phyloP scores from a whole-genome alignment of 306 rosid species.

The Acacia acuminata region DNA sequence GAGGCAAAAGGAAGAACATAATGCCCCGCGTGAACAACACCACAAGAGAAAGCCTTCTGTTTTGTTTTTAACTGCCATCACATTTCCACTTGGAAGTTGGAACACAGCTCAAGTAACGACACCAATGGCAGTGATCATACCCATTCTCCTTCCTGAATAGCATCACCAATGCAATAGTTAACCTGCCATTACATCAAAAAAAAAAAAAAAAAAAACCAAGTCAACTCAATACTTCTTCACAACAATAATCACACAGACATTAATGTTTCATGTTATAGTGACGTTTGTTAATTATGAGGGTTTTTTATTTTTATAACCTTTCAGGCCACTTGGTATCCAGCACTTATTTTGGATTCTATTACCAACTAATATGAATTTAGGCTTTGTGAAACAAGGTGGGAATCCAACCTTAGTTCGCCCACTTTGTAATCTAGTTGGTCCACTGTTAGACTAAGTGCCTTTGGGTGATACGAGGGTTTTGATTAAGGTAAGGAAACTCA shows the following conservation, averaged over 20 bases:
- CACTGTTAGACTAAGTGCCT: too few relatives aligned
- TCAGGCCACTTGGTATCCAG: too few relatives aligned
- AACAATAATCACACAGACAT: background rate
- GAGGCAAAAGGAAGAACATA: conserved; percentile 10
- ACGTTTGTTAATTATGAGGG: background rate
- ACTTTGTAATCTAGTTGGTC: too few relatives aligned
- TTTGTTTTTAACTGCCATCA: conserved; percentile 28
- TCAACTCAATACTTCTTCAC: conserved; percentile 17
- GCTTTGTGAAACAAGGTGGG: too few relatives aligned
- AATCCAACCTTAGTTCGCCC: too few relatives aligned
- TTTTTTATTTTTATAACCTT: too few relatives aligned
- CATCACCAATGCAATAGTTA: conserved; percentile 58
- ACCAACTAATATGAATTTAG: too few relatives aligned
- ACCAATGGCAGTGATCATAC: conserved; percentile 75
- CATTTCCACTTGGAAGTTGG: conserved; percentile 80
- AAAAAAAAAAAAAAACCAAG: background rate
- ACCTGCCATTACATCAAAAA: conserved; percentile 40
- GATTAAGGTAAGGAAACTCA: conserved; percentile 34
- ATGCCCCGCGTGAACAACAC: background rate
- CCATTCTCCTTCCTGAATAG: conserved; percentile 62
- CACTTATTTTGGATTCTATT: too few relatives aligned
- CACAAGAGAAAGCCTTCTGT: background rate
- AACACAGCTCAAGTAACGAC: conserved; percentile 69
- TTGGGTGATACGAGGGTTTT: background rate
- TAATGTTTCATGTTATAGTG: background rate